Base-by-base conservation (phyloP, 164 flowering plant genomes). In the Stephania yunnanensis region DNA sequence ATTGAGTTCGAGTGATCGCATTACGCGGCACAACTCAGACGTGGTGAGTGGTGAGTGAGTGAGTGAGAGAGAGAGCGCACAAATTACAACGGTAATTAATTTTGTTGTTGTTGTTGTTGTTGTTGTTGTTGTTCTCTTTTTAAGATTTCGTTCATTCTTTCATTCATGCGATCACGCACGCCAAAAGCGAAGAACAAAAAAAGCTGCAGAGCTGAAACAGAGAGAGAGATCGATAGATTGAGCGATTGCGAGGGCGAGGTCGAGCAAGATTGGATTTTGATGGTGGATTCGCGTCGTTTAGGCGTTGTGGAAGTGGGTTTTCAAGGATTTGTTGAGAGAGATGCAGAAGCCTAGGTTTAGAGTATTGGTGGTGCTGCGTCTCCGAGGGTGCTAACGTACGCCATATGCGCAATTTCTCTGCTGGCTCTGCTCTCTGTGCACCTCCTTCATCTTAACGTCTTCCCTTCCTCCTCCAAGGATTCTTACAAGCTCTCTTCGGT, bases 381-480 rank as follows among this genome's bases (percentile, higher is more conserved):
- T 36, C 42, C 42, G 95, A 83, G 74, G 79, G 7, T 87, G 84
- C 80, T 94, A 74, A 81, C 85, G 36, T 90, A 75, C 79, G 91
- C 92, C 77, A 82, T 89, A 45, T 75, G 89, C 64, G 70, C 75
- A 6, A 86, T 94, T 19, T 86, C 89, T 4, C 69, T 91, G 10
- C 55, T 86, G 29, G 89, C 92, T 31, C 83, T 92, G 69, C 74
- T 94, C 19, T 87, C 90, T 63, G 90, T 80, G 0, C 87, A 87
- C 77, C 19, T 50, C 15, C 10, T 88, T 46, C 63, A 55, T 36
- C 42, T 69, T 0, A 90, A 80, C 58, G 74, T 86, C 13, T 85
- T 89, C 70, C 88, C 86, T 71, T 81, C 85, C 46, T 81, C 85
- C 46, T 83, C 89, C 20, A 78, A 79, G 61, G 81, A 84, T 71